phyloP scores from a whole-genome alignment of 2,329 filamentous ascomycete genomes.

The Aschersonia sp. region DNA sequence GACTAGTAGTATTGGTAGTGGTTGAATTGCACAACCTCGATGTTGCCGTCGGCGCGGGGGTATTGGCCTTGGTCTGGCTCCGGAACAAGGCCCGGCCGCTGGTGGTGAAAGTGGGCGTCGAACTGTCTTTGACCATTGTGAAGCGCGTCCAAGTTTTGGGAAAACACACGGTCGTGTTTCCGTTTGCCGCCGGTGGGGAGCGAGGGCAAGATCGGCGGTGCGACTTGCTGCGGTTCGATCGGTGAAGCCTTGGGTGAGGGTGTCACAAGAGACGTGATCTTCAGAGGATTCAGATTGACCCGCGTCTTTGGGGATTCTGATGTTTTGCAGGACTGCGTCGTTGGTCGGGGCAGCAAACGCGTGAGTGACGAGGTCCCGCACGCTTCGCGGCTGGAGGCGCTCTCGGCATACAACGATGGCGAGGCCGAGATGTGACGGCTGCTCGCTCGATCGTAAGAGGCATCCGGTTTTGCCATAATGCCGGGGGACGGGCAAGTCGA shows the following conservation, averaged over 20 bases:
- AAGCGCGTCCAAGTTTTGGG: constrained; percentile 15
- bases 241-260: constrained; percentile 12
- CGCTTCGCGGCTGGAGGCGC: constrained; percentile 16
- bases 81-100: constrained; percentile 9
- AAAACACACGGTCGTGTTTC: constrained; percentile 21
- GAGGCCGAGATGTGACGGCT: constrained; percentile 21
- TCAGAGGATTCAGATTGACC: constrained; percentile 17
- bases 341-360: constrained; percentile 12
- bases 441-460: constrained; percentile 20
- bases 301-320: constrained; percentile 7
- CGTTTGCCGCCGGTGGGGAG: constrained; percentile 19
- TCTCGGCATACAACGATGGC: constrained; percentile 16
- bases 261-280: constrained; percentile 20
- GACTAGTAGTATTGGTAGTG: too few species aligned
- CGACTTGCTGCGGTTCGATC: constrained; percentile 19
- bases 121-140: constrained; percentile 22
- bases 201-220: constrained; percentile 11
- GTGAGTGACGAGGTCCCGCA: constrained; percentile 13
- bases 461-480: constrained; percentile 13
- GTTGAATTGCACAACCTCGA: too few species aligned
- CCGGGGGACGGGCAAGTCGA: constrained; percentile 15
- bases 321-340: constrained; percentile 7
- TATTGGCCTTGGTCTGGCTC: constrained; percentile 18
- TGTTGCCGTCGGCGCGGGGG: constrained; percentile 3
- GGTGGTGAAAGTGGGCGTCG: constrained; percentile 15